Evolutionary conservation across 257 asterid genomes (phyloP).

Genomic region (Forsythia suspensa): DNA sequence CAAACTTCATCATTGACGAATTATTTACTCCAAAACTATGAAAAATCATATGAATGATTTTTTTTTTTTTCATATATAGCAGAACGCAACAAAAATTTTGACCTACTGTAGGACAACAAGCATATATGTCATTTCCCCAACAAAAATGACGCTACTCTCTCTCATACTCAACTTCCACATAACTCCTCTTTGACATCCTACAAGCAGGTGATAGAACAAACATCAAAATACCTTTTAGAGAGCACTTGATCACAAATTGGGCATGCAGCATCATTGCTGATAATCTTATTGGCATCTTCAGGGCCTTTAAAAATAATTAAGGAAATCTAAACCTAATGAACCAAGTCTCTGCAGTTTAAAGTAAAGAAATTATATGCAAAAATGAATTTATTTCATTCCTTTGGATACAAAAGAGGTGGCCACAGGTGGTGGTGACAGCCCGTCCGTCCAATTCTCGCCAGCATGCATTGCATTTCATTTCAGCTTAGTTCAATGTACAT

Average conservation of each 20-base stretch:
- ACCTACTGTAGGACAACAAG: neutral
- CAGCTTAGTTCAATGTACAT: constrained; percentile 19
- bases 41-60: neutral
- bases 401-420: constrained; percentile 91
- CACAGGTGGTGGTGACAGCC: constrained; percentile 88
- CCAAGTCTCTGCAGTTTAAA: constrained; percentile 16
- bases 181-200: neutral
- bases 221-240: constrained; percentile 71
- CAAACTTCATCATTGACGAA: neutral
- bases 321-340: constrained; percentile 37
- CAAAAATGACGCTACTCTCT: neutral
- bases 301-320: constrained; percentile 61
- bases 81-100: neutral
- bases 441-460: constrained; percentile 97
- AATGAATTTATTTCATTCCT: constrained; percentile 14
- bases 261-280: constrained; percentile 85
- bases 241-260: constrained; percentile 98
- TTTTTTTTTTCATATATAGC: neutral
- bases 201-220: constrained; percentile 10
- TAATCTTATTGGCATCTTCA: constrained; percentile 89
- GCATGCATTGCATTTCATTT: constrained; percentile 96
- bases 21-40: neutral
- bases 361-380: neutral
- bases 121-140: neutral
- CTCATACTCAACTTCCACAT: neutral